Conservation (phyloP, 1,139 yeast species). For the Lodderomyces elongisporus region DNA sequence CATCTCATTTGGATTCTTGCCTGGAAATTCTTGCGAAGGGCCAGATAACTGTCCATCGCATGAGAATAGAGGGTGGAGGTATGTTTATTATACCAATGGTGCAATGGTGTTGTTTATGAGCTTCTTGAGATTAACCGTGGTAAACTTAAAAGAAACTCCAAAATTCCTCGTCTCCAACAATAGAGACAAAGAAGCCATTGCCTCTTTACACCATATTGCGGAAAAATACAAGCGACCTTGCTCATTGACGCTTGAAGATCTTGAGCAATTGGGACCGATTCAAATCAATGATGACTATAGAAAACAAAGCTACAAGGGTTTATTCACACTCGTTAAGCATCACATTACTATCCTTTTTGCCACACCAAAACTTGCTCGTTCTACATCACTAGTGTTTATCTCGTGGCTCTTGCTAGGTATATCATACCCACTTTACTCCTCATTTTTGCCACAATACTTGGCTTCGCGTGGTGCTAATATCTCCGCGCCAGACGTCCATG, state of each 20-base stretch:
- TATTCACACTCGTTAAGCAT: conserved; percentile 13
- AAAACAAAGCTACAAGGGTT: conserved; percentile 15
- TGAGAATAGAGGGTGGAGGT: conserved; percentile 33
- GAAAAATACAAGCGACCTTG: conserved; percentile 24
- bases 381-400: conserved; percentile 35
- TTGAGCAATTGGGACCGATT: conserved; percentile 25
- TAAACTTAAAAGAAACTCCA: conserved; percentile 30
- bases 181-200: conserved; percentile 31
- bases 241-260: conserved; percentile 25
- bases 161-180: conserved; percentile 30
- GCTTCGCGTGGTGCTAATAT: conserved; percentile 43
- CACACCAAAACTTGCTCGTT: conserved; percentile 31
- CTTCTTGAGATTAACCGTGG: conserved; percentile 21
- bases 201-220: conserved; percentile 24
- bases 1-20: conserved; percentile 31
- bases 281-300: conserved; percentile 16
- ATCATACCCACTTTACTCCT: conserved; percentile 47
- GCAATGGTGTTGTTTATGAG: conserved; percentile 27
- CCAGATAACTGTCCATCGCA: conserved; percentile 28
- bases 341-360: conserved; percentile 35
- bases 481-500: conserved; percentile 26
- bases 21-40: conserved; percentile 22
- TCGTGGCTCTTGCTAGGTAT: conserved; percentile 52
- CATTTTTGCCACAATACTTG: conserved; percentile 46
- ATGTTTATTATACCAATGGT: conserved; percentile 31